These are phyloP conservation scores for Colletotrichum liaoningense DNA, from an alignment of 2,329 filamentous ascomycete species.

Conservation along the genomic window DNA sequence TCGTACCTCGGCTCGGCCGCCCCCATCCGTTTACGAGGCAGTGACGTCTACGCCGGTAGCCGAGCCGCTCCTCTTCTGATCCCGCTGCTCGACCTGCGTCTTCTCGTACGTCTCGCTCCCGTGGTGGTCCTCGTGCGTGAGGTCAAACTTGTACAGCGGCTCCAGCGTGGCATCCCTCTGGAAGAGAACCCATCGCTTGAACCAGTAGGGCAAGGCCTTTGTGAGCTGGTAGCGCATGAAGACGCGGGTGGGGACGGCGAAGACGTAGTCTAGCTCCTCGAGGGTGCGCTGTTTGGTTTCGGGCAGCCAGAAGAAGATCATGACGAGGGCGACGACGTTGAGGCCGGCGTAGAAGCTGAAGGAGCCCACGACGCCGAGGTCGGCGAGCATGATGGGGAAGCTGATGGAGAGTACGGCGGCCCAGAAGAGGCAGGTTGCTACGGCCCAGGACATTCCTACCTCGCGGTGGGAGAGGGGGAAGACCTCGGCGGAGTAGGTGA, in stretches of 20 bases:
- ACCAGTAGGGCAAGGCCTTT: slow-evolving; percentile 47
- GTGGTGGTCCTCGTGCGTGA: slow-evolving; percentile 42
- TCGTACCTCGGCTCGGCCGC: no score
- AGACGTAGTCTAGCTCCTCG: slow-evolving; percentile 58
- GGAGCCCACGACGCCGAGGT: slow-evolving; percentile 44
- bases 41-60: not conserved
- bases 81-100: slow-evolving; percentile 52
- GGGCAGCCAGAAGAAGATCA: slow-evolving; percentile 68
- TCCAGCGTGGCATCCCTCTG: slow-evolving; percentile 48
- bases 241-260: slow-evolving; percentile 46
- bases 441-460: slow-evolving; percentile 72
- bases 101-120: slow-evolving; percentile 49
- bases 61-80: slow-evolving; percentile 35
- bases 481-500: slow-evolving; percentile 71
- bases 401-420: slow-evolving; percentile 62
- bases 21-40: not conserved
- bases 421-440: slow-evolving; percentile 70
- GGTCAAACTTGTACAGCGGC: slow-evolving; percentile 55
- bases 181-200: slow-evolving; percentile 44
- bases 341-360: slow-evolving; percentile 67
- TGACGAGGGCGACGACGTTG: slow-evolving; percentile 64
- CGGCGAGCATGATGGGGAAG: slow-evolving; percentile 60
- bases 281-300: slow-evolving; percentile 70
- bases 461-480: slow-evolving; percentile 73
- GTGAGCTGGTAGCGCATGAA: slow-evolving; percentile 48